Percentiles rank a stretch among this genome's conserved stretches.
Evolutionary conservation across 495 filamentous ascomycete species (phyloP).

Genomic region (Zalerion maritima): DNA sequence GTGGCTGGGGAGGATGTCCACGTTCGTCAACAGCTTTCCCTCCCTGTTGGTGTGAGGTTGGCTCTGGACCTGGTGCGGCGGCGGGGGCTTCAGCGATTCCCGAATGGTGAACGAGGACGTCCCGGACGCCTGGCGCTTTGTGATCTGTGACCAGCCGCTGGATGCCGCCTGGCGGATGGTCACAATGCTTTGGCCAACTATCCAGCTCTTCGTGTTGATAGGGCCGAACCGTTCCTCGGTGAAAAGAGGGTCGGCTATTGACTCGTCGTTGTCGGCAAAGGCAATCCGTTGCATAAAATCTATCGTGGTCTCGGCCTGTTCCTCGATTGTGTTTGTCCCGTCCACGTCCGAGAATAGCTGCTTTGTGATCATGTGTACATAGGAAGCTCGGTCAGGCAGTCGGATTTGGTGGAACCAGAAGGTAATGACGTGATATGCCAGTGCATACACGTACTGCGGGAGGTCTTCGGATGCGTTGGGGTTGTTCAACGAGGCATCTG

Average conservation of each 20-base stretch:
- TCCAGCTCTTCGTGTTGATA: constrained; percentile 63
- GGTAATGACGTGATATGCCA: constrained; percentile 88
- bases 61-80: constrained; percentile 48
- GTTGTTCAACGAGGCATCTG: no score
- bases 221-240: constrained; percentile 46
- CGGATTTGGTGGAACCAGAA: constrained; percentile 92
- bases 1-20: constrained; percentile 54
- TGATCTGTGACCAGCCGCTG: constrained; percentile 64
- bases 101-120: constrained; percentile 65
- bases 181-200: constrained; percentile 75
- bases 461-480: constrained; percentile 43
- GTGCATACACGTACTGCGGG: constrained; percentile 79
- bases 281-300: constrained; percentile 92
- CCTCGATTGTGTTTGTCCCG: constrained; percentile 64
- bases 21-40: no score
- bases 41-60: constrained; percentile 34
- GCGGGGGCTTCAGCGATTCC: constrained; percentile 52
- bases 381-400: constrained; percentile 63
- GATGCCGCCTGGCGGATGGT: constrained; percentile 66
- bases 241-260: constrained; percentile 49
- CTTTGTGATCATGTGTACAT: constrained; percentile 86
- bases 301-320: constrained; percentile 84
- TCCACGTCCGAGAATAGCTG: constrained; percentile 62
- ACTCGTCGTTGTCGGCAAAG: constrained; percentile 69
- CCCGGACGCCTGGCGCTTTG: constrained; percentile 69